Percentiles rank a stretch among this genome's conserved stretches.
Evolutionary conservation across 2,329 filamentous ascomycete species (phyloP).

Genomic region (Scolecobasidium constrictum): DNA sequence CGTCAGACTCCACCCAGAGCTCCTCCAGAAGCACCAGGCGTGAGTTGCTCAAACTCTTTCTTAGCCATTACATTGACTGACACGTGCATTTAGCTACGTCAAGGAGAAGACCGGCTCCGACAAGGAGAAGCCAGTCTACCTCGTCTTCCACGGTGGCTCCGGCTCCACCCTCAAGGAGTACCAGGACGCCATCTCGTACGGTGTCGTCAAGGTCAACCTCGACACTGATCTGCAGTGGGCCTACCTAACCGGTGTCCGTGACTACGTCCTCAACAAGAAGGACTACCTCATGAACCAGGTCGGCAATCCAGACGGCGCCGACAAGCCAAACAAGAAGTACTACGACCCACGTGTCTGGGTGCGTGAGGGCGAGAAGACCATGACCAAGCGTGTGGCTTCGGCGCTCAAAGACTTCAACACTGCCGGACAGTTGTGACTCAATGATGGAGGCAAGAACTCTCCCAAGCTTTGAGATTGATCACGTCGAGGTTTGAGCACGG

Average conservation of each 20-base stretch:
- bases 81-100: no score
- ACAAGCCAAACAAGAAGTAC: constrained; percentile 98
- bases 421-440: constrained; percentile 53
- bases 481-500: no score
- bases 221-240: constrained; percentile 92
- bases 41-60: no score
- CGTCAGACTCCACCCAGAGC: constrained; percentile 91
- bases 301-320: constrained; percentile 87
- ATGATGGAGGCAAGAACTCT: background rate
- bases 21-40: constrained; percentile 92
- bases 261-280: constrained; percentile 90
- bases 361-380: constrained; percentile 93
- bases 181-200: constrained; percentile 75
- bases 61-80: no score
- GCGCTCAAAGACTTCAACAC: constrained; percentile 91
- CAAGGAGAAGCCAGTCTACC: constrained; percentile 89
- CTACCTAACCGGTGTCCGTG: constrained; percentile 84
- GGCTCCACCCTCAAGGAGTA: constrained; percentile 88
- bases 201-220: constrained; percentile 98
- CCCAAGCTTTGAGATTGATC: background rate
- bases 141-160: constrained; percentile 98
- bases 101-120: constrained; percentile 62
- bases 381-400: constrained; percentile 68
- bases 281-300: constrained; percentile 81
- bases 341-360: constrained; percentile 84